Evolutionary conservation across 2,329 filamentous ascomycete species (phyloP).

Genomic region (Hypoxylon sp.): DNA sequence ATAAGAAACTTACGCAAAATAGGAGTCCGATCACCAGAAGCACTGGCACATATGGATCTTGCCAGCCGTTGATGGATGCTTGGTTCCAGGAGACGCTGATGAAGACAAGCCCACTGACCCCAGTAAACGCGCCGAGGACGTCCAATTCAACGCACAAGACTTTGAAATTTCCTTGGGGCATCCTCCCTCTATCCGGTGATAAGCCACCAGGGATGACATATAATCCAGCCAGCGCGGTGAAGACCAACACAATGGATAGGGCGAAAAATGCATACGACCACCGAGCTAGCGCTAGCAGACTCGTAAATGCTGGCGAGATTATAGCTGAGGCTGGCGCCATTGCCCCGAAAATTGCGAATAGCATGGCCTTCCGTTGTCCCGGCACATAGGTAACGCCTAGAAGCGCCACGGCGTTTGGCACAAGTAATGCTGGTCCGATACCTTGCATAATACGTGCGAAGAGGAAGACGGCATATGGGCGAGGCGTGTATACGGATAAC

Average conservation of each 20-base stretch:
- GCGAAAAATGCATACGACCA: constrained; percentile 47
- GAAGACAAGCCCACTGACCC: constrained; percentile 61
- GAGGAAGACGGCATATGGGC: constrained; percentile 46
- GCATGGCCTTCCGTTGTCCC: constrained; percentile 46
- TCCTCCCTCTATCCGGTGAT: constrained; percentile 20
- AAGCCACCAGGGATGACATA: constrained; percentile 40
- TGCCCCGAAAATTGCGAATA: constrained; percentile 47
- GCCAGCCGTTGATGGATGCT: constrained; percentile 62
- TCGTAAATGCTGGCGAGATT: constrained; percentile 43
- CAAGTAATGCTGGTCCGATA: constrained; percentile 60
- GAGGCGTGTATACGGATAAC: constrained; percentile 49
- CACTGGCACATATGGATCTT: constrained; percentile 58
- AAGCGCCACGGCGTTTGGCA: constrained; percentile 64
- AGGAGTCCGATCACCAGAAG: constrained; percentile 60
- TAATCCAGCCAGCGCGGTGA: constrained; percentile 38
- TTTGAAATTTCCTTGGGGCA: constrained; percentile 29
- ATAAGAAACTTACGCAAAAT: constrained; percentile 59
- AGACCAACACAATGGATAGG: constrained; percentile 40
- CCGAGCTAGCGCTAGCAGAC: constrained; percentile 41
- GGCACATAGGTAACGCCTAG: constrained; percentile 57
- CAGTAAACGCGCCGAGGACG: constrained; percentile 47
- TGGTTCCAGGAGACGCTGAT: constrained; percentile 70
- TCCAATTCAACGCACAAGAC: constrained; percentile 41
- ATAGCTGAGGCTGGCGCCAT: constrained; percentile 46
- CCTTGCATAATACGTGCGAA: constrained; percentile 58